Evolutionary conservation across 257 asterid species (phyloP).

Genomic region (Solanum bulbocastanum): DNA sequence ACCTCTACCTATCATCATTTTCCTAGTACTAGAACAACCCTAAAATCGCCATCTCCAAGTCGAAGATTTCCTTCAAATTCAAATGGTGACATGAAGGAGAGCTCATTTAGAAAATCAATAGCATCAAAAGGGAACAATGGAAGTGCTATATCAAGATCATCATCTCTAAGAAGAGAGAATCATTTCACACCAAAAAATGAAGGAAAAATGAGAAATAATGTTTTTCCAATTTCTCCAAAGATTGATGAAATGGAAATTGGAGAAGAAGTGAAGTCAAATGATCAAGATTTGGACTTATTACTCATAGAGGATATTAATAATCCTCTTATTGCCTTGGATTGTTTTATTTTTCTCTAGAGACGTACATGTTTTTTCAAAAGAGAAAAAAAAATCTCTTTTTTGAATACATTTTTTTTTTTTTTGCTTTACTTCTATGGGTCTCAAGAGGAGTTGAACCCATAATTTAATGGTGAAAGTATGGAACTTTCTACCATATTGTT

Average conservation of each 20-base stretch:
- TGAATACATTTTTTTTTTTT: not conserved
- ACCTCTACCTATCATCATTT: not conserved
- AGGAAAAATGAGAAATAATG: not conserved
- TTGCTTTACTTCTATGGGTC: not conserved
- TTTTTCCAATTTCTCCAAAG: slow-evolving; percentile 16
- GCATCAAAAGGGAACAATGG: slow-evolving; percentile 14
- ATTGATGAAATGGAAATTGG: slow-evolving; percentile 21
- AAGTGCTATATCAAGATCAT: slow-evolving; percentile 6
- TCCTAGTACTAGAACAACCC: slow-evolving; percentile 17
- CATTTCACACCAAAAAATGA: slow-evolving; percentile 11
- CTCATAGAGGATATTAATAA: slow-evolving; percentile 54
- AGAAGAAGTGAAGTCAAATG: slow-evolving; percentile 4
- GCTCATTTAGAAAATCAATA: not conserved
- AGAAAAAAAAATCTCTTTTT: not conserved
- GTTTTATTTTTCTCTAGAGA: slow-evolving; percentile 59
- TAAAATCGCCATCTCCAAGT: slow-evolving; percentile 66
- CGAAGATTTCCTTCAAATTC: slow-evolving; percentile 20
- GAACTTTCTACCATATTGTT: not conserved
- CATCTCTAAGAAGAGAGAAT: slow-evolving; percentile 5
- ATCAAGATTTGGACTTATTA: slow-evolving; percentile 24
- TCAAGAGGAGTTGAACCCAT: not conserved
- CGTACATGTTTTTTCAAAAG: not conserved
- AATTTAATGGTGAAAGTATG: not conserved
- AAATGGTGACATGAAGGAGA: not conserved
- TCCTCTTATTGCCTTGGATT: slow-evolving; percentile 76